phyloP scores from a whole-genome alignment of 2,329 filamentous ascomycete genomes.

The Periconia sp. region DNA sequence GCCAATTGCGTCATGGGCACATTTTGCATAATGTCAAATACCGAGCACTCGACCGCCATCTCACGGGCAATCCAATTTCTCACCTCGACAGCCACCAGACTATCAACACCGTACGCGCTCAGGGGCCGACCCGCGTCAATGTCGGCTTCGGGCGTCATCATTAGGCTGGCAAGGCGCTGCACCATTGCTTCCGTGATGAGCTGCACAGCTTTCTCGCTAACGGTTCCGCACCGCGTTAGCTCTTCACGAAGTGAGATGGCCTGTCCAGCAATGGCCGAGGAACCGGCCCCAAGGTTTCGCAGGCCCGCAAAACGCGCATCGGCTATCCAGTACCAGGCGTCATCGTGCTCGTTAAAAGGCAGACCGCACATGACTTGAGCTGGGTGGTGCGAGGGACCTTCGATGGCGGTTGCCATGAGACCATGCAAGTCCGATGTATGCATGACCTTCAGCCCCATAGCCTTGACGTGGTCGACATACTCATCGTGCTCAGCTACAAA shows the following conservation, averaged over 20 bases:
- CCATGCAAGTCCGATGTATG: not conserved
- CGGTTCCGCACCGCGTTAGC: not conserved
- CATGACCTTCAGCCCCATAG: not conserved
- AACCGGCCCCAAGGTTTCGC: too few species aligned
- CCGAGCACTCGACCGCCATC: not conserved
- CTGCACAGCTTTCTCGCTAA: not conserved
- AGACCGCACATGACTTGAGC: not conserved
- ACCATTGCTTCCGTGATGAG: not conserved
- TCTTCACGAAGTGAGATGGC: not conserved
- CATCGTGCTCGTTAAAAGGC: not conserved
- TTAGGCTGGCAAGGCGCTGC: not conserved
- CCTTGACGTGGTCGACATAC: not conserved
- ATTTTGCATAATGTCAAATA: constrained; percentile 1
- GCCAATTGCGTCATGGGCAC: not conserved
- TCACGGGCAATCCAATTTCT: constrained; percentile 9
- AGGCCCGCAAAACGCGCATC: not conserved
- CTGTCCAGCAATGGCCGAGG: not conserved
- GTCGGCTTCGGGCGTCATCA: not conserved
- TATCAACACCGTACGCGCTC: constrained; percentile 3
- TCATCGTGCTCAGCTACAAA: constrained; percentile 3
- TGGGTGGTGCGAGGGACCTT: not conserved
- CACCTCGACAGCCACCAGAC: constrained; percentile 4
- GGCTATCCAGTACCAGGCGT: not conserved
- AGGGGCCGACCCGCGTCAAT: not conserved
- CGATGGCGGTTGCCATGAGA: constrained; percentile 1